Conservation (phyloP, 768 basidiomycete species). For the Clitopilus passeckerianus region DNA sequence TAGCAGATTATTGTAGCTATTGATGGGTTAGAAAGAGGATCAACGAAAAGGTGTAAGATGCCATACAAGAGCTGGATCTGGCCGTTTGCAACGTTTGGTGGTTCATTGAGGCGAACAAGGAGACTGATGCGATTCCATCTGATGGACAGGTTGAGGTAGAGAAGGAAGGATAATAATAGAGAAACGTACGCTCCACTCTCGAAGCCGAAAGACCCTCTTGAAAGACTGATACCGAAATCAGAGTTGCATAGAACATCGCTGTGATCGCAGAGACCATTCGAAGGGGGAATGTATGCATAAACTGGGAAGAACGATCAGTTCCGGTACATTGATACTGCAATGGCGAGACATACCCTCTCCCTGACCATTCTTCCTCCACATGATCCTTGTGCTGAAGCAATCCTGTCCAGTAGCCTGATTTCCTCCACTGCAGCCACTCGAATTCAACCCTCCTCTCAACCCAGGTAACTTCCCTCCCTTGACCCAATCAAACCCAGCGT, state of each 20-base stretch:
- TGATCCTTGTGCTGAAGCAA: conserved; percentile 71
- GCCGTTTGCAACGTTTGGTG: conserved; percentile 67
- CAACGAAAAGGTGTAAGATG: not conserved
- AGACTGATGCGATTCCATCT: conserved; percentile 74
- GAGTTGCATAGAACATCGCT: conserved; percentile 58
- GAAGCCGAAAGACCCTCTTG: conserved; percentile 63
- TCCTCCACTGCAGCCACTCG: conserved; percentile 68
- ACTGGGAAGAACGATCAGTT: conserved; percentile 31
- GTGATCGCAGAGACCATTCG: conserved; percentile 54
- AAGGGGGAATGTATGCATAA: conserved; percentile 74
- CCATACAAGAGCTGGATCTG: conserved; percentile 64
- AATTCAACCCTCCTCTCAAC: conserved; percentile 60
- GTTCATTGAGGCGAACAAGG: conserved; percentile 74
- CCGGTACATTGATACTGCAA: not conserved
- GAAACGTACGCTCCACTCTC: conserved; percentile 45
- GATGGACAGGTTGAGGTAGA: not conserved
- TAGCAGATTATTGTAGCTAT: conserved; percentile 64
- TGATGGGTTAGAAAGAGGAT: not conserved
- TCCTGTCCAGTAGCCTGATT: conserved; percentile 54
- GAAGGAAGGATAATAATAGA: not conserved
- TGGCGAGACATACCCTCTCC: conserved; percentile 60
- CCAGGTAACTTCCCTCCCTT: conserved; percentile 78
- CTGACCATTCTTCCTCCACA: conserved; percentile 64
- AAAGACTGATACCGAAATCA: conserved; percentile 75
- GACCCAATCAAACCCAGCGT: conserved; percentile 60